Evolutionary conservation across 805 yeast genomes (phyloP), one percentile per base, ranked within the genome.

Genomic region (Starmera amethionina): DNA sequence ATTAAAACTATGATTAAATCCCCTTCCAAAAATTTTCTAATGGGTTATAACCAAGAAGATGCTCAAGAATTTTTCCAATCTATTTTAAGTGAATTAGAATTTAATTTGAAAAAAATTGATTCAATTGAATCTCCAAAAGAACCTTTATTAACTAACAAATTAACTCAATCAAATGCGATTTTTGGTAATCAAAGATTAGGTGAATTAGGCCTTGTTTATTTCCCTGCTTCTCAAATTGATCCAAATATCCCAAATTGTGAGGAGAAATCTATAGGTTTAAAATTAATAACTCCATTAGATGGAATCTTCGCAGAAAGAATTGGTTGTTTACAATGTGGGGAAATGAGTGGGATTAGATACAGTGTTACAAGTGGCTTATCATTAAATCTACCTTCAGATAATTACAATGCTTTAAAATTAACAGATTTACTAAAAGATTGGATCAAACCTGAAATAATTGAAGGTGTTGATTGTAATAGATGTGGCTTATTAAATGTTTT

Each of bases 1-100:
- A 58, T 83, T 39, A 78, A 73, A 52, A 72, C 75, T 5, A 81
- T 84, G 86, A 73, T 82, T 5, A 81, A 82, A 52, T 83, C 86
- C 0, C 89, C 93, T 12, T 80, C 79, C 49, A 82, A 78, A 53
- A 81, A 80, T 55, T 73, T 87, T 44, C 77, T 88, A 50, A 61
- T 77, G 41, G 93, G 96, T 2, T 86, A 86, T 55, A 87, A 85
- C 54, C 97, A 89, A 62, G 96, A 89, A 59, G 97, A 89, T 63
- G 97, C 97, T 0, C 96, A 89, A 60, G 97, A 89, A 58, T 89
- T 89, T 54, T 89, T 89, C 64, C 97, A 89, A 57, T 70, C 80
- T 39, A 72, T 83, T 3, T 67, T 84, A 70, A 68, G 73, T 34
- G 75, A 81, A 42, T 63, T 84, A 29, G 94, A 84, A 52, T 65